These are phyloP conservation scores for Pseudocercospora fuligena DNA, from an alignment of 2,329 filamentous ascomycete species.

Conservation along the genomic window DNA sequence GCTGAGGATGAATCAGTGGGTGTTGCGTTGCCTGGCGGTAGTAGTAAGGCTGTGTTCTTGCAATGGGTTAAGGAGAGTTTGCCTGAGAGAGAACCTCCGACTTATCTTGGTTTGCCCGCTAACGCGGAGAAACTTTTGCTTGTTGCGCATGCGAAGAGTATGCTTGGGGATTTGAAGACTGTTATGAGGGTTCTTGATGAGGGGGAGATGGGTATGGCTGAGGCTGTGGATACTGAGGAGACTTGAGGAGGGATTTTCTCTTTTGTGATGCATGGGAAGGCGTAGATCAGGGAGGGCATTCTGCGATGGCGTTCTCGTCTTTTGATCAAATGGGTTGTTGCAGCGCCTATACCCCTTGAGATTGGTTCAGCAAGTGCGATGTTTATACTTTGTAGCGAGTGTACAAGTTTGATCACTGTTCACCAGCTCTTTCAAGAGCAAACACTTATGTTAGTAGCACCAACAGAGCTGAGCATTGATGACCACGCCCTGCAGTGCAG, in stretches of 20 bases:
- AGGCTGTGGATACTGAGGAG: conserved; percentile 32
- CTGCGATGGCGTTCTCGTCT: conserved; percentile 1
- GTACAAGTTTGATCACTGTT: background rate
- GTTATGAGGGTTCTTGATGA: conserved; percentile 91
- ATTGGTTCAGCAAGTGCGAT: background rate
- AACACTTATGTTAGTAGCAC: too few relatives aligned
- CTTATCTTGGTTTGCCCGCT: conserved; percentile 88
- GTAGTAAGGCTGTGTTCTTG: conserved; percentile 82
- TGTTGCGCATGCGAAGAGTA: conserved; percentile 81
- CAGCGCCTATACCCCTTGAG: conserved; percentile 13
- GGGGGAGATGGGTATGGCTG: conserved; percentile 79
- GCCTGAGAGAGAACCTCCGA: conserved; percentile 94
- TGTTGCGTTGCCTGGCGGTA: conserved; percentile 77
- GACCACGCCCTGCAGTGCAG: background rate
- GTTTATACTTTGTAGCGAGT: background rate
- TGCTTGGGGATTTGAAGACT: conserved; percentile 82
- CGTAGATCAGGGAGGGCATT: background rate
- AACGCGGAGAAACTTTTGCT: conserved; percentile 96
- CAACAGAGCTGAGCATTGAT: too few relatives aligned
- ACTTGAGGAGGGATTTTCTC: background rate
- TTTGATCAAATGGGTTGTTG: background rate
- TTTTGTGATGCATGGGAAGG: conserved; percentile 14
- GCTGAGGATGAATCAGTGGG: conserved; percentile 48
- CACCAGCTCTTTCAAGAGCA: too few relatives aligned
- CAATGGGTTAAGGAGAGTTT: conserved; percentile 82